These are phyloP conservation scores for Fusarium fujikuroi DNA, from an alignment of 2,329 filamentous ascomycete species.

Conservation along the genomic window DNA sequence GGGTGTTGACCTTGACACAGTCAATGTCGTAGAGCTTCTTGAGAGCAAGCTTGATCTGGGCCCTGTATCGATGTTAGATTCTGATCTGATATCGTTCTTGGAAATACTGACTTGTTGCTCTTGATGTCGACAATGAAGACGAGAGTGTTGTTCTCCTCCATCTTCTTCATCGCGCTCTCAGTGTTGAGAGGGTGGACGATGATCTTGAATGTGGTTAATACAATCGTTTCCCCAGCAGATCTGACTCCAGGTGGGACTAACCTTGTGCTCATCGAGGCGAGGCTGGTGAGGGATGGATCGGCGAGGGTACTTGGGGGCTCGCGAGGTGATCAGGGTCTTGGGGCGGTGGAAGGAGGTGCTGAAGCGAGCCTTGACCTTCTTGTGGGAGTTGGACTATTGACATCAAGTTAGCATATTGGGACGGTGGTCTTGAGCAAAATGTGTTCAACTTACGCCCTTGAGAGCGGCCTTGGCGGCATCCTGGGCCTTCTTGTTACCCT, in stretches of 20 bases:
- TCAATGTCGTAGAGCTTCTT: conserved; percentile 99
- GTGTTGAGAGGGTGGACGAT: conserved; percentile 98
- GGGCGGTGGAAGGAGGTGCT: conserved; percentile 97
- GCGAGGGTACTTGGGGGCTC: conserved; percentile 94
- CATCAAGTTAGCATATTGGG: background rate
- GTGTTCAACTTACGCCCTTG: conserved; percentile 80
- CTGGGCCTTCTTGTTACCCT: conserved; percentile 85
- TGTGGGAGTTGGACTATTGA: conserved; percentile 66
- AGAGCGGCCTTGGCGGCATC: conserved; percentile 94
- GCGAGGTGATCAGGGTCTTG: conserved; percentile 93
- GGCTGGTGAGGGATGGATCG: conserved; percentile 91
- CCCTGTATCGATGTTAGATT: conserved; percentile 59
- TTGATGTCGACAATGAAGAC: conserved; percentile 97
- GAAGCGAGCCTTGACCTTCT: conserved; percentile 91
- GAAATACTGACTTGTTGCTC: conserved; percentile 75
- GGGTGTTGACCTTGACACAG: conserved; percentile 98
- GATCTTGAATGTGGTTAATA: conserved; percentile 61
- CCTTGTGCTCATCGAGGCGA: conserved; percentile 96
- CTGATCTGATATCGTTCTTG: background rate
- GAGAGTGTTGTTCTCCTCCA: conserved; percentile 99
- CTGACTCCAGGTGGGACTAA: conserved; percentile 57
- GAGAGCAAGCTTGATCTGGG: conserved; percentile 96
- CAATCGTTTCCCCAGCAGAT: background rate
- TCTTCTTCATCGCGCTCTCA: conserved; percentile 99
- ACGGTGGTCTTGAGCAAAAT: background rate